Evolutionary conservation across 768 basidiomycete genomes (phyloP).

Genomic region (Leccinum broughii): DNA sequence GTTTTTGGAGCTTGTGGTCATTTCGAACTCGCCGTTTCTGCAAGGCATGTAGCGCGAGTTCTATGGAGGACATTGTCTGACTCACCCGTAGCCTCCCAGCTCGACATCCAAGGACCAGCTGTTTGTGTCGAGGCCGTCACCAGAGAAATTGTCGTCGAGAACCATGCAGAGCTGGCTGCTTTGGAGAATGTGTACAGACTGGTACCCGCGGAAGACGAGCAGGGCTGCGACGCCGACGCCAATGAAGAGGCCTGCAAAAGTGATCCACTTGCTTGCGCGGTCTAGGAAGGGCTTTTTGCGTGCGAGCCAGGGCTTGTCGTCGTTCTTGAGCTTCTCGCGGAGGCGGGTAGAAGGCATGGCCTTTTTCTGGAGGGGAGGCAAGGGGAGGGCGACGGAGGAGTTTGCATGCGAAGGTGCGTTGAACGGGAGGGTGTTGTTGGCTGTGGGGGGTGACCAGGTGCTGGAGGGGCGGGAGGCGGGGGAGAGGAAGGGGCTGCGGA

Average conservation of each 20-base stretch:
- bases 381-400: slow-evolving; percentile 35
- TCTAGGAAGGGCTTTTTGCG: slow-evolving; percentile 32
- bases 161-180: slow-evolving; percentile 43
- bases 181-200: slow-evolving; percentile 38
- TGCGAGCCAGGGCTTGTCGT: slow-evolving; percentile 50
- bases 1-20: slow-evolving; percentile 43
- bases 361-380: slow-evolving; percentile 43
- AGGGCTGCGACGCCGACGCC: slow-evolving; percentile 44
- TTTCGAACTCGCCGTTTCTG: slow-evolving; percentile 57
- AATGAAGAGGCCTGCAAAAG: slow-evolving; percentile 40
- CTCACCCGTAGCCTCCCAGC: slow-evolving; percentile 53
- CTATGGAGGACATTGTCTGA: neutral
- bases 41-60: slow-evolving; percentile 10
- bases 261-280: slow-evolving; percentile 49
- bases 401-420: slow-evolving; percentile 31
- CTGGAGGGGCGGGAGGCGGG: slow-evolving; percentile 66
- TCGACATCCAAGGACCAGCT: slow-evolving; percentile 52
- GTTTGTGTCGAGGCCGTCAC: slow-evolving; percentile 40
- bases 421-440: slow-evolving; percentile 26
- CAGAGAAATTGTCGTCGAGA: slow-evolving; percentile 49
- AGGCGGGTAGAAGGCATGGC: slow-evolving; percentile 49
- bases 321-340: slow-evolving; percentile 46
- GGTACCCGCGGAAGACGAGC: slow-evolving; percentile 48
- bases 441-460: slow-evolving; percentile 61
- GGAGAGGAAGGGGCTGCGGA: slow-evolving; percentile 69